Evolutionary conservation across 2,329 filamentous ascomycete species (phyloP), one percentile per base, ranked within the genome.

Genomic region (Lithohypha guttulata): DNA sequence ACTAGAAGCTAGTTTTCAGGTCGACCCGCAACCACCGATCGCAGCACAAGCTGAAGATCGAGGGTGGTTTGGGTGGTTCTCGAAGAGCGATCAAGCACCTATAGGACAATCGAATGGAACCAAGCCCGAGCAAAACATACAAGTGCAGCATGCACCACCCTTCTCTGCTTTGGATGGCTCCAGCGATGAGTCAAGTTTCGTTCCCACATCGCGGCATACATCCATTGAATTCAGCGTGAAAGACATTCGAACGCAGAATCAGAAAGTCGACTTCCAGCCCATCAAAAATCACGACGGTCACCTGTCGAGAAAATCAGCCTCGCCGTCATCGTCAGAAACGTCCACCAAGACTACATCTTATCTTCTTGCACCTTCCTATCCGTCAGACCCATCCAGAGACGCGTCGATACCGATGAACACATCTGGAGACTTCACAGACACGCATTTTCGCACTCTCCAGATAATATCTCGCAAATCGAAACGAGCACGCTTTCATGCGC

Each of bases 381-480:
- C 49, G 13, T 51, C 49, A 6, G 44, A 49, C 33, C 46, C 45
- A 11, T 26, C 29, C 14, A 42, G 46, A 8, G 25, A 41, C 13
- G 15, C 25, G 9, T 38, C 36, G 9, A 30, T 26, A 7, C 41
- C 47, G 6, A 44, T 53, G 6, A 6, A 36, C 10, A 41, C 44
- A 6, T 35, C 28, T 9, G 49, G 49, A 2, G 15, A 34, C 26
- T 53, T 53, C 40, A 51, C 45, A 25, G 50, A 51, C 43, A 37
- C 44, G 11, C 50, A 53, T 38, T 53, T 51, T 42, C 42, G 44
- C 29, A 48, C 46, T 9, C 41, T 53, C 17, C 46, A 52, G 43
- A 51, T 51, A 38, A 46, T 52, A 22, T 48, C 50, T 39, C 42
- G 44, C 34, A 52, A 52, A 45, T 51, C 51, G 2, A 39, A 45